Evolutionary conservation across 805 yeast species (phyloP).

Genomic region (Cyberlindnera sargentensis): DNA sequence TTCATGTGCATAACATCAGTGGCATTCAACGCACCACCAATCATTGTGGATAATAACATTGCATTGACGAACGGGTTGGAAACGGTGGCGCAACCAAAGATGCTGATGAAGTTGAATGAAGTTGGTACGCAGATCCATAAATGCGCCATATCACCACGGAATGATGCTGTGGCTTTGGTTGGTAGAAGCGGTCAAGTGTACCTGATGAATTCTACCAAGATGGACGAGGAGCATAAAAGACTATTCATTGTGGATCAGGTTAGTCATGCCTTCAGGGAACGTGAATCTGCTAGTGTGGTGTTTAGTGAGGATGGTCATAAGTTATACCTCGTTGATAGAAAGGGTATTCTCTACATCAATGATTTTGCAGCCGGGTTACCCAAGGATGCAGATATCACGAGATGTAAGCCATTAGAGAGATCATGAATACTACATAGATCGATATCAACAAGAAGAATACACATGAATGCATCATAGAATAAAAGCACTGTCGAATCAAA

Average conservation of each 20-base stretch:
- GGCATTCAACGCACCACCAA: slow-evolving; percentile 60
- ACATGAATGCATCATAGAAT: no score
- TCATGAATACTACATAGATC: background rate
- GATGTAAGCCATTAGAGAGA: slow-evolving; percentile 40
- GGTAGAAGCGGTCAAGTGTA: slow-evolving; percentile 75
- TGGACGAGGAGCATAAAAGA: slow-evolving; percentile 46
- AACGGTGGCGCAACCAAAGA: slow-evolving; percentile 50
- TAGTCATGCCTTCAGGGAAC: slow-evolving; percentile 60
- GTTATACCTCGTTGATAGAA: slow-evolving; percentile 69
- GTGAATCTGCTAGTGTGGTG: slow-evolving; percentile 71
- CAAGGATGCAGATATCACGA: slow-evolving; percentile 56
- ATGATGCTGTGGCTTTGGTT: slow-evolving; percentile 76
- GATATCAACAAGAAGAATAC: no score
- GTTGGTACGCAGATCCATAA: slow-evolving; percentile 75
- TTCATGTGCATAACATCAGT: slow-evolving; percentile 51
- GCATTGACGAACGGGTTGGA: slow-evolving; percentile 33
- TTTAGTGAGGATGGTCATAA: slow-evolving; percentile 81
- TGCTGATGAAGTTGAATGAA: slow-evolving; percentile 62
- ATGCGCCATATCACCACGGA: slow-evolving; percentile 73
- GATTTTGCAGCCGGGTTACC: slow-evolving; percentile 84
- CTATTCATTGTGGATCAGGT: slow-evolving; percentile 62
- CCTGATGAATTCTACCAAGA: slow-evolving; percentile 56
- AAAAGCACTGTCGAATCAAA: background rate
- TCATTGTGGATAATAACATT: slow-evolving; percentile 58
- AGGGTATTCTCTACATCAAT: slow-evolving; percentile 69